A percentile compares a stretch with the other conserved stretches of the same genome.
Conservation (phyloP, 2,329 filamentous ascomycete species). For the Phaeosphaeriaceae sp. region DNA sequence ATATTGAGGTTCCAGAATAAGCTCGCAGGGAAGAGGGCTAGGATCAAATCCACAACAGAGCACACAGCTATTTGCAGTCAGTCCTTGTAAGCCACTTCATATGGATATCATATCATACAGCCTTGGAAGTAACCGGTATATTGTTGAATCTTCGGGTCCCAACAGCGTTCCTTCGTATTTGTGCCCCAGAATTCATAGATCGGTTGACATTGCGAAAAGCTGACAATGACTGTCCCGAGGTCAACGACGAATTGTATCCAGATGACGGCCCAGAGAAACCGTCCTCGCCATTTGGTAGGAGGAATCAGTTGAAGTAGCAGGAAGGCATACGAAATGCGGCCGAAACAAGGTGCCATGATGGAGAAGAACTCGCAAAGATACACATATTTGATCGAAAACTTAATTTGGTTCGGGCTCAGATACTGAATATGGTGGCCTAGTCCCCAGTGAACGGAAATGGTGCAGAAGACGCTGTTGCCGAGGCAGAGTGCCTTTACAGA, state of each 20-base stretch:
- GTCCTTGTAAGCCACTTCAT: too few species aligned
- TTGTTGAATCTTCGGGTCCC: not conserved
- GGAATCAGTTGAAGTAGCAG: not conserved
- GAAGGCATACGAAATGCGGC: slow-evolving; percentile 4
- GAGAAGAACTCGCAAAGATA: slow-evolving; percentile 5
- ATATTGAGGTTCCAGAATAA: slow-evolving; percentile 5
- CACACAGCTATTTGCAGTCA: too few species aligned
- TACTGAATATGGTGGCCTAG: not conserved
- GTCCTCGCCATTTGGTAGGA: slow-evolving; percentile 1
- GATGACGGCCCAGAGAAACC: slow-evolving; percentile 3
- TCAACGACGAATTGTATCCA: slow-evolving; percentile 1
- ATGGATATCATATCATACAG: not conserved
- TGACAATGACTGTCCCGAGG: slow-evolving; percentile 1
- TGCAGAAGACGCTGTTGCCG: slow-evolving; percentile 4
- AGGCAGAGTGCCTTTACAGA: not conserved
- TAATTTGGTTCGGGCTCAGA: slow-evolving; percentile 2
- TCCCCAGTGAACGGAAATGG: slow-evolving; percentile 2
- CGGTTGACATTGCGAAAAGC: slow-evolving; percentile 2
- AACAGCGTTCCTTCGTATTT: not conserved
- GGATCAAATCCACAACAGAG: slow-evolving; percentile 1
- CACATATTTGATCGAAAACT: not conserved
- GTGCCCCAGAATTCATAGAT: slow-evolving; percentile 5
- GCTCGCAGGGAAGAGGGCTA: slow-evolving; percentile 2
- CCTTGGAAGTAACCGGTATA: not conserved
- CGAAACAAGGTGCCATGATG: slow-evolving; percentile 6